Evolutionary conservation across 1,139 yeast genomes (phyloP), one percentile per base, ranked within the genome.

Genomic region (Candida tropicalis): DNA sequence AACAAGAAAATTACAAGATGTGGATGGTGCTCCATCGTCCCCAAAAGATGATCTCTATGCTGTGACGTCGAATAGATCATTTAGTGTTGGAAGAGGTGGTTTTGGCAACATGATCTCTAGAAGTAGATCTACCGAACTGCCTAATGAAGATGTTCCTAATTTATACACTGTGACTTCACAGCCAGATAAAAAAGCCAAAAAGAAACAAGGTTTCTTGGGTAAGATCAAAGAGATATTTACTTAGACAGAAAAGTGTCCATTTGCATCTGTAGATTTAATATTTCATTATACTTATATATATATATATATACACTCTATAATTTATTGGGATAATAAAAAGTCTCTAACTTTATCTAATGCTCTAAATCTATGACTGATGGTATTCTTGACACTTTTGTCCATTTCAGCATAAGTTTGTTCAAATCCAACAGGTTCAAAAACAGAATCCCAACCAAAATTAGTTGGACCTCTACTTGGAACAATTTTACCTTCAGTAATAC

Each of bases 371-470:
- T 95, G 99, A 52, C 96, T 85, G 50, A 93, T 86, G 12, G 77
- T 63, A 63, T 93, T 91, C 70, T 95, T 95, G 33, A 76, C 69
- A 4, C 64, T 62, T 57, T 86, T 87, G 44, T 78, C 82, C 93
- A 95, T 82, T 65, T 93, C 97, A n/a, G 98, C 98, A 60, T 86
- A 88, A 0, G 98, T 91, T 59, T 82, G 65, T 15, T 72, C 66
- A 46, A 66, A 74, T 1, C 93, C 95, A 29, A 68, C 66, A 2
- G 99, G 98, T 66, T 84, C 77, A 63, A 93, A 93, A 39, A 88
- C 71, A 5, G 97, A 84, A 66, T 93, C 97, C 96, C 97, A 95
- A 3, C 99, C 99, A 61, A 95, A 95, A 48, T 79, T 77, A 18
- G 81, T 75, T 18, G 87, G 83, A 3, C 98, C 96, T 53, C 95